Evolutionary conservation across 345 rosid species (phyloP), one percentile per base, ranked within the genome.

Genomic region (Trapa incisa): DNA sequence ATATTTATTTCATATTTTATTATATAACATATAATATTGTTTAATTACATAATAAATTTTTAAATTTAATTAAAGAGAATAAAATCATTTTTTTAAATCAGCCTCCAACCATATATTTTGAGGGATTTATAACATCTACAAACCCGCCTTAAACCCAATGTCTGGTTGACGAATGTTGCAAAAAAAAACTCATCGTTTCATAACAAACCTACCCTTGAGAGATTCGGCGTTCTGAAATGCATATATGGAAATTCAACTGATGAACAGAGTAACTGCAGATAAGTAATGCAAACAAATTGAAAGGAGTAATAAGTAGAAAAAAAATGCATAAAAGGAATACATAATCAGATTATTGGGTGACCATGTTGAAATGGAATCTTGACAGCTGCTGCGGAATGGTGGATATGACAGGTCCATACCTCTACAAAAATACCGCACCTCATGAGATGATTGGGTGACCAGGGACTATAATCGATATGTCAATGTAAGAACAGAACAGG

Each of bases 361-460:
- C 84, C 98, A 92, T 92, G 73, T 87, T 89, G 85, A 92, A 89
- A 78, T 87, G 96, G 82, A 89, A 89, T 81, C 98, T 89, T 48
- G 98, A 92, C 65, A 92, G 96, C 80, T 92, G 98, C 80, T 89
- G 96, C 48, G 98, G 98, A 76, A 92, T 92, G 77, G 96, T 89
- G 38, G 96, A 92, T 73, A 89, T 92, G 37, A 92, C 96, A 0
- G 96, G 96, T 61, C 98, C 98, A 37, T 89, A 92, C 79, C 96
- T 89, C 96, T 92, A 86, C 83, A 66, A 52, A 57, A 78, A 69
- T 22, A 22, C 29, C 29, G 29, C 29, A 22, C 29, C 29, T 22
- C 29, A 22, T 22, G 29, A 22, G 29, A 22, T 22, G 29, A 22
- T 22, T 22, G 29, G 29, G 29, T 22, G 29, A 22, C 29, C 63